Conservation (phyloP, 2,329 filamentous ascomycete species). For the Volutella citrinella region DNA sequence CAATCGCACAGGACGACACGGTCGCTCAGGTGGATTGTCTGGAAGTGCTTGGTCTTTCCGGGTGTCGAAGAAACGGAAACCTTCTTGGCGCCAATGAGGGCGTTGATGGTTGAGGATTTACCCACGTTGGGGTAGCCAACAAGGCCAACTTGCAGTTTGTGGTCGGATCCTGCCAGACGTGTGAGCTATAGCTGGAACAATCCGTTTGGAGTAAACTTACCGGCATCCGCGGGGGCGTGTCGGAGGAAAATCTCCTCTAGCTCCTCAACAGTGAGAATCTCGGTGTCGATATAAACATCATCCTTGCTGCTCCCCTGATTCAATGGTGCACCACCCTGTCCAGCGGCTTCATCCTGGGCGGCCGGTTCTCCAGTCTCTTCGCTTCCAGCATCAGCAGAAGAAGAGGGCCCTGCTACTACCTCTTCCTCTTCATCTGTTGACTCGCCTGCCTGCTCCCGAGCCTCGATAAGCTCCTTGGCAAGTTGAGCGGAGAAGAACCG, state of each 20-base stretch:
- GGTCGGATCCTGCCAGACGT: slow-evolving; percentile 38
- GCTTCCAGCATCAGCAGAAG: slow-evolving; percentile 18
- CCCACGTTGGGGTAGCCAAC: slow-evolving; percentile 99
- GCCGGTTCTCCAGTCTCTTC: no score
- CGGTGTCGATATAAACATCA: slow-evolving; percentile 56
- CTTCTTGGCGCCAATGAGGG: slow-evolving; percentile 96
- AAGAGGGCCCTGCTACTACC: slow-evolving; percentile 19
- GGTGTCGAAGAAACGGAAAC: slow-evolving; percentile 96
- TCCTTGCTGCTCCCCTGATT: slow-evolving; percentile 33
- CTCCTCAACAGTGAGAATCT: slow-evolving; percentile 90
- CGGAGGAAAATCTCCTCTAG: slow-evolving; percentile 83
- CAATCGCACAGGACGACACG: slow-evolving; percentile 94
- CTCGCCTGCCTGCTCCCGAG: slow-evolving; percentile 56
- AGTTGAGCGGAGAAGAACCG: slow-evolving; percentile 94
- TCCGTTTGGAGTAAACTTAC: slow-evolving; percentile 34
- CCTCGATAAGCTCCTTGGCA: slow-evolving; percentile 85
- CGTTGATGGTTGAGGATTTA: slow-evolving; percentile 99
- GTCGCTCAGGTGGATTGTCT: slow-evolving; percentile 92
- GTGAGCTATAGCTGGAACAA: background rate
- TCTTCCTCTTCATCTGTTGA: slow-evolving; percentile 41
- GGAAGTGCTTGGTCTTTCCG: slow-evolving; percentile 99
- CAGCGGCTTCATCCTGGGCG: no score
- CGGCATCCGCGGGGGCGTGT: slow-evolving; percentile 56
- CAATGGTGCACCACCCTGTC: slow-evolving; percentile 20
- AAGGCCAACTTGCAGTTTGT: slow-evolving; percentile 84